Base-by-base conservation (phyloP, 1,139 yeast species). In the Yamadazyma epiphylla region DNA sequence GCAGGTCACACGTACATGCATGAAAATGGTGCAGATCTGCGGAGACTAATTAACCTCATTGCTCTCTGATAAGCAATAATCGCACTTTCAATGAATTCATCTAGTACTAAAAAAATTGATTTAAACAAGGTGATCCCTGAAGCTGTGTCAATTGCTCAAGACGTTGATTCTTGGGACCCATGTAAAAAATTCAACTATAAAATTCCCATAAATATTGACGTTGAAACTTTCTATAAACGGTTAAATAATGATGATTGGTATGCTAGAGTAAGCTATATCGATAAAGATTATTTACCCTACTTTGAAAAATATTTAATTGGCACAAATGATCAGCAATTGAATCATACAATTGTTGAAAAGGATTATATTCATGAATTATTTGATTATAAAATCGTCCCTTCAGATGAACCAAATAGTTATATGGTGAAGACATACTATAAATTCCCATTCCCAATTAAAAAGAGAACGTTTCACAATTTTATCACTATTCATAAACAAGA, bases 391-490 rank as follows among this genome's bases (percentile, higher is more conserved):
- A 31, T 50, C 22, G 47, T 41, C 20, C 47, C 45, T 5, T 15
- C 43, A 27, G 35, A 40, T 25, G 36, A 38, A 9, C 26, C 26
- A 13, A 25, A 32, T 20, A 32, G 35, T 11, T 58, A 59, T 33
- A 27, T 48, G 10, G 42, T 51, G 5, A 43, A 41, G 43, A 62
- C 74, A 15, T 62, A 58, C 35, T 77, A 77, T 54, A 56, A 58
- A 40, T 64, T 77, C 32, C 78, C 74, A 10, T 63, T 61, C 39
- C 75, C 78, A 4, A 55, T 77, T 37, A 51, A 50, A 19, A 52
- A 46, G 28, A 43, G 91, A 17, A 76, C 74, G 30, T 80, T 82
- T 61, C 70, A 77, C 39, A 77, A 78, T 31, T 70, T 79, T 64
- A 60, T 80, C 13, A 64, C 72, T 31, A 56, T 77, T 4, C 27